Evolutionary conservation across 2,329 filamentous ascomycete genomes (phyloP), one percentile per base, ranked within the genome.

Genomic region (Cladosporium sp.): DNA sequence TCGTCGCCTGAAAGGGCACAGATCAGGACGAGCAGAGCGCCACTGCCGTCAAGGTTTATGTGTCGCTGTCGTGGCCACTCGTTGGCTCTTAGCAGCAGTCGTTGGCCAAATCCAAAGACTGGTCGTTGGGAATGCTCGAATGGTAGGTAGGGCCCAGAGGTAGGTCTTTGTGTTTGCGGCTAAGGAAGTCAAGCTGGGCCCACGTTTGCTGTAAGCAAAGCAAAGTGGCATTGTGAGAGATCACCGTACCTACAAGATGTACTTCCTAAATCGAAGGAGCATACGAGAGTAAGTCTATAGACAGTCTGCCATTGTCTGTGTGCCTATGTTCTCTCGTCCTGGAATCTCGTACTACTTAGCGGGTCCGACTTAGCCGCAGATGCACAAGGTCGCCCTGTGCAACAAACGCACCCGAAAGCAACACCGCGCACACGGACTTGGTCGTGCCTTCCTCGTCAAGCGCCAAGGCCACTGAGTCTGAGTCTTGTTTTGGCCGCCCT

Each of bases 391-490:
- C 26, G 18, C 18, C n/a, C 30, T 54, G 18, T 54, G 26, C 26
- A 11, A 54, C 51, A 11, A 11, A 54, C 51, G 18, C 6, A 28
- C 51, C 18, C 30, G 28, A 21, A 32, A 54, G 51, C 28, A 32
- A n/a, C 51, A 2, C 28, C 13, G 26, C 30, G 16, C 39, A n/a
- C 26, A 32, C 26, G 18, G 26, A 21, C 51, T 34, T n/a, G 54
- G 30, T 39, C 54, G 54, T 18, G 6, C 54, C 54, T 57, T 57
- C 54, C 54, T 54, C 54, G 14, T 23, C 54, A 34, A 57, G 39
- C n/a, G 32, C 26, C 23, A 25, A 53, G 39, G 39, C 39, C 39
- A 46, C 39, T 23, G 51, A n/a, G 48, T 26, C 51, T 43, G 16
- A 5, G 28, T 1, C 10, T 21, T 16, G 32, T 25, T 21, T 8